Base-by-base conservation (phyloP, 78 protist species). In the Monocercomonoides exilis region DNA sequence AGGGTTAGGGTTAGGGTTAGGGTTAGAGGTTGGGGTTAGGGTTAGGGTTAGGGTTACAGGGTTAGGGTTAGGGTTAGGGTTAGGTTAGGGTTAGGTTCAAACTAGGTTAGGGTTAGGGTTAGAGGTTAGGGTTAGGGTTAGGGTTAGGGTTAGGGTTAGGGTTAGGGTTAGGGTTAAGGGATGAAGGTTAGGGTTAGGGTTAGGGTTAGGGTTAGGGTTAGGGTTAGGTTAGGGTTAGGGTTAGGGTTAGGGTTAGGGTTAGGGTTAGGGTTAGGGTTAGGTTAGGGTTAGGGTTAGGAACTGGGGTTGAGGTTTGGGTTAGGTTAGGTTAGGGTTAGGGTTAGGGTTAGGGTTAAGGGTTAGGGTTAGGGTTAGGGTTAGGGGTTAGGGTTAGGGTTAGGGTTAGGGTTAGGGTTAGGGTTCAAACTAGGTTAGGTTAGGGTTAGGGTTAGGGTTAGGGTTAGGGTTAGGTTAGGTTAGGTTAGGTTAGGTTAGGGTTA, bases 1-100 rank as follows among this genome's bases (percentile, higher is more conserved):
- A 54, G 70, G 70, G 70, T 54, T 54, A 54, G 70, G 70, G 70
- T 54, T 54, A 54, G 70, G 70, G 70, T 54, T 54, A 54, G 70
- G 70, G 70, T 54, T 54, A 54, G 70, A 21, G 70, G 11, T 54
- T 29, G 70, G 21, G 70, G 70, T 54, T 54, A 54, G 70, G 70
- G 70, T 54, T 54, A 54, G 70, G 70, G 70, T 54, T 54, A 54
- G 70, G 70, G 21, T 11, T 54, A 29, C 11, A 54, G 70, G 70
- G 70, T 54, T 54, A 54, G 70, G 70, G 70, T 54, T 54, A 54
- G 70, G 70, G 70, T 54, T 54, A 54, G 70, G 70, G n/a, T n/a
- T n/a, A n/a, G 21, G 70, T 54, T 54, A 54, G 70, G 70, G 70
- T 54, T 54, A 54, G 70, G 70, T n/a, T n/a, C n/a, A n/a, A n/a